Evolutionary conservation across 164 flowering plant species (phyloP).

Genomic region (Tetracentron sinense): DNA sequence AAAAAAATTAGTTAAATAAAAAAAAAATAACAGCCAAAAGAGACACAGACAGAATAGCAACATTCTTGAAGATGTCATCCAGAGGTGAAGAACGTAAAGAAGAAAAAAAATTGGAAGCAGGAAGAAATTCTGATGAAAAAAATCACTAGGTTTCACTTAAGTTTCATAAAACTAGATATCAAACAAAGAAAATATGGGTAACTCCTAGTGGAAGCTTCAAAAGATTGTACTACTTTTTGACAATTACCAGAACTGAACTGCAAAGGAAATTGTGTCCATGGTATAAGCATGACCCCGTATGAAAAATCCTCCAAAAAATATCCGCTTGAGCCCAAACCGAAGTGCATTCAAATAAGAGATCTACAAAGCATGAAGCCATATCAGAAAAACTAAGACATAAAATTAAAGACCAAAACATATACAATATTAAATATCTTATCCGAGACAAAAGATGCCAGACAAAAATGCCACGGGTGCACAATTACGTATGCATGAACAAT

Average conservation of each 20-base stretch:
- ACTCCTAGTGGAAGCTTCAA: neutral
- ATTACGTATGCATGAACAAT: too few species aligned
- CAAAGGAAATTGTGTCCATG: slow-evolving; percentile 96
- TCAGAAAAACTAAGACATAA: slow-evolving; percentile 6
- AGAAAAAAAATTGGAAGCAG: neutral
- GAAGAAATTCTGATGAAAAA: neutral
- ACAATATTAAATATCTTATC: neutral
- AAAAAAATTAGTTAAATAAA: neutral
- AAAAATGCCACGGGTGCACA: too few species aligned
- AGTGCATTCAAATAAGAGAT: slow-evolving; percentile 85
- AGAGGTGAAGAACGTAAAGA: neutral
- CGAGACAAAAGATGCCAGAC: too few species aligned
- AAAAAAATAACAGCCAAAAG: neutral
- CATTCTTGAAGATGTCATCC: neutral
- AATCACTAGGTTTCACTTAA: neutral
- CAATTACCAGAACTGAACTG: slow-evolving; percentile 85
- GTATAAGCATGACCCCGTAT: slow-evolving; percentile 97
- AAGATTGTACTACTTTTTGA: neutral
- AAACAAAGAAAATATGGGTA: neutral
- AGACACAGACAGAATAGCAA: neutral
- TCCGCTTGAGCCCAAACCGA: slow-evolving; percentile 87
- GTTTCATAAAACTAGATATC: neutral
- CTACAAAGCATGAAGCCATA: slow-evolving; percentile 31
- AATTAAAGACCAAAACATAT: neutral
- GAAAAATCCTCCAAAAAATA: slow-evolving; percentile 98